phyloP scores from a whole-genome alignment of 352 stramenopile genomes.

The Phytopythium delawarense region DNA sequence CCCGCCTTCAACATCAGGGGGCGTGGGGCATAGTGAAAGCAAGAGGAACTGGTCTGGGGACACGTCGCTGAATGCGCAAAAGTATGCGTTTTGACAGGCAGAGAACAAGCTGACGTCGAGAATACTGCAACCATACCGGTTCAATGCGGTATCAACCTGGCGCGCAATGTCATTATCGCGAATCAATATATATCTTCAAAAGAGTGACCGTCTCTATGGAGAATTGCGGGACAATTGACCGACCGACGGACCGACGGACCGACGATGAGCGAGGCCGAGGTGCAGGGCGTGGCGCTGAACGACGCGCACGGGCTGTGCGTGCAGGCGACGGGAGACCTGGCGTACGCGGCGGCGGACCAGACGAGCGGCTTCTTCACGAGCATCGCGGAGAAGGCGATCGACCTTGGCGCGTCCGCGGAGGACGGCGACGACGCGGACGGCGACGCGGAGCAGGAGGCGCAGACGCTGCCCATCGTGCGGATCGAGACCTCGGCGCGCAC shows the following conservation, averaged over 20 bases:
- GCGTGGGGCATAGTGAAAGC: neutral
- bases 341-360: constrained; percentile 35
- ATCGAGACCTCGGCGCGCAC: constrained; percentile 50
- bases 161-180: neutral
- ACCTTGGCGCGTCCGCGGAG: constrained; percentile 35
- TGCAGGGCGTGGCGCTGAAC: constrained; percentile 67
- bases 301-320: constrained; percentile 72
- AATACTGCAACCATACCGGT: constrained; percentile 2
- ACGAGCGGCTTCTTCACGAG: constrained; percentile 76
- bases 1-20: neutral
- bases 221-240: neutral
- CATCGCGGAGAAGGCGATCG: constrained; percentile 64
- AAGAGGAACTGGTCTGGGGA: neutral
- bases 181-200: neutral
- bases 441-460: constrained; percentile 20
- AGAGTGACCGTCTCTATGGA: neutral
- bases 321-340: constrained; percentile 59
- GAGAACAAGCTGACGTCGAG: neutral
- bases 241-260: neutral
- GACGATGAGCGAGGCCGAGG: constrained; percentile 33
- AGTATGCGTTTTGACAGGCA: neutral
- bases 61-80: neutral
- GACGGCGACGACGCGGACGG: constrained; percentile 17
- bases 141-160: neutral
- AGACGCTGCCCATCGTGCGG: constrained; percentile 41